Base-by-base conservation (phyloP, 345 rosid species). In the Isatis tinctoria region DNA sequence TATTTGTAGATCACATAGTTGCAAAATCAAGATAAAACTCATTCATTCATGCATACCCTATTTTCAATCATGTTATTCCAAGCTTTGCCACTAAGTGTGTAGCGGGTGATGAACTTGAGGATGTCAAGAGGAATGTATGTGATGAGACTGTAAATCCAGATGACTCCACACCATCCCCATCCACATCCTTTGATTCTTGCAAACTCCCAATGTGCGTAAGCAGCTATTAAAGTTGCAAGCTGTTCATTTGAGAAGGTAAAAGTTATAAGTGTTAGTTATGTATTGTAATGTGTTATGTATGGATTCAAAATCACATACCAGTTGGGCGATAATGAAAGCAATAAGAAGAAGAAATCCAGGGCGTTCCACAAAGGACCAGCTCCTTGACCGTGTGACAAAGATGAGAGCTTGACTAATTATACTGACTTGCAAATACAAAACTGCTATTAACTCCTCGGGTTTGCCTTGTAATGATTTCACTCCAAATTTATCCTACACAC, bases 161-260 rank as follows among this genome's bases (percentile, higher is more conserved):
- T 76, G 10, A 92, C 87, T 63, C 92, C 96, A 47, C 88, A 92
- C 98, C 98, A 92, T 81, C 96, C 94, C 98, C 98, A 90, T 30
- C 98, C 96, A 11, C 88, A 78, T 0, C 96, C 96, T 2, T 77
- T 78, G 2, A 92, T 83, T 62, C 68, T 86, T 3, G 98, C 98
- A 39, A 87, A 90, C 20, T 40, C 84, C 90, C 90, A 87, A 36
- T 85, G 73, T 3, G 91, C 92, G 9, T 88, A 85, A 10, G 86
- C 85, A 40, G 98, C 92, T 14, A 92, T 48, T 40, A 90, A 6
- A 1, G 98, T 92, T 9, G 98, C 98, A 53, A 88, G 60, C 97
- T 92, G 44, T 72, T 27, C 1, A n/a, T 4, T n/a, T 6, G 24
- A 17, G 6, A 27, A 20, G 7, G 24, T 48, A 7, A 56, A 4